Base-by-base conservation (phyloP, 306 rosid genomes). In the Biancaea sappan region DNA sequence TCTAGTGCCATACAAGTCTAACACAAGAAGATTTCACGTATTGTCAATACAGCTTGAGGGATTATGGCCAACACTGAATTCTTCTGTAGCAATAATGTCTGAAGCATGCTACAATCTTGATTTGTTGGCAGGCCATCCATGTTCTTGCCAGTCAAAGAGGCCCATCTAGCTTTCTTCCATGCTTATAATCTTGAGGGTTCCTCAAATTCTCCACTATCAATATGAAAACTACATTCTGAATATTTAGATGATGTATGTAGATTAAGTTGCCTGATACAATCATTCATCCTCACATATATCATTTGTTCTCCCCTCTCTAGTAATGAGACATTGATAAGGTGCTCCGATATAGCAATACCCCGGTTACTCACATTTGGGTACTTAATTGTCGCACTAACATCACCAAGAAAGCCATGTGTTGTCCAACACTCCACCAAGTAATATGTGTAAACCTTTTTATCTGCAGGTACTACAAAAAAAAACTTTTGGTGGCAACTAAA, bases 351-450 rank as follows among this genome's bases (percentile, higher is more conserved):
- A 13, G 29, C 40, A 38, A 43, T 29, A 48, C 72, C 75, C 3
- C 8, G 6, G 9, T 60, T 54, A 10, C 76, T 66, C 24, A 69
- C 79, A n/a, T 19, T 60, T 47, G 1, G 57, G 16, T 79, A 79
- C 15, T 43, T 52, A 22, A 65, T 69, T 5, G 8, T 11, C 6
- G 52, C 43, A 68, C 58, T 51, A 58, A 74, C 31, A 59, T 67
- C 72, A 28, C 76, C 79, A 1, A 79, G 75, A 18, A 79, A 73
- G 11, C 75, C 59, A 21, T 57, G 67, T 6, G 83, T 75, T n/a
- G 66, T 63, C 78, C 72, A 83, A 69, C 83, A 74, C 64, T 83
- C 86, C 37, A 78, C 73, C 32, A 70, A 54, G 52, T 78, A 47
- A 65, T 78, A 57, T 5, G 59, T 37, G 69, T 69, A 21, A 44